Evolutionary conservation across 2,329 filamentous ascomycete genomes (phyloP), one percentile per base, ranked within the genome.

Genomic region (Onygena corvina): DNA sequence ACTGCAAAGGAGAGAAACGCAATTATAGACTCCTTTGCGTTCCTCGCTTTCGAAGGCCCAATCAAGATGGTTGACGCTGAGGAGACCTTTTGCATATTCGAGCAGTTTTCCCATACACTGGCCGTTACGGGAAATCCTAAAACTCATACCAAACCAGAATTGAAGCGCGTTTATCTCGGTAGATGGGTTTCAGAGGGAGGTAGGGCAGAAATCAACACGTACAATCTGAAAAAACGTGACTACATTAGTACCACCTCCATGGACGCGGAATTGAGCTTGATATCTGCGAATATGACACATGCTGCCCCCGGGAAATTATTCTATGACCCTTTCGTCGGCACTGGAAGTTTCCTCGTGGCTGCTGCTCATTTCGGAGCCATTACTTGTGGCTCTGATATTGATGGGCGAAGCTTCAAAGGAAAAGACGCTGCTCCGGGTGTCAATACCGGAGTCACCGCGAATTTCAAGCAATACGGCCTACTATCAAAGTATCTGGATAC

Each of bases 241-340:
- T 98, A 98, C 63, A 96, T 98, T 59, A 87, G 84, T 57, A 96
- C 90, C 0, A 98, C 92, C 0, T 92, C 86, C 40, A 96, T 98
- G 92, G 92, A 98, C 63, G 85, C 90, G 0, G 92, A 96, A 64
- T 74, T 98, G 36, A 86, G 88, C 9, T 75, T 98, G 1, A 72
- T 98, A 18, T 95, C 89, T 0, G 92, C 90, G 1, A 98, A 96
- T 61, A 80, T 98, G 57, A 86, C 86, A 0, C 77, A 86, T 11
- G 88, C 88, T 0, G 81, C 72, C 0, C 84, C 88, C 0, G 90
- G 87, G 0, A 93, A 86, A 61, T 63, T 96, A 1, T 86, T 94
- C 59, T 95, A 90, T 60, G 92, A 98, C 58, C 92, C 92, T 0
- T 98, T 98, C 61, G 88, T 92, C 52, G 92, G 92, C 3, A 96